Percentiles rank a stretch among this genome's conserved stretches.
Evolutionary conservation across 768 basidiomycete genomes (phyloP).

Genomic region (Xerocomellus intermedius): DNA sequence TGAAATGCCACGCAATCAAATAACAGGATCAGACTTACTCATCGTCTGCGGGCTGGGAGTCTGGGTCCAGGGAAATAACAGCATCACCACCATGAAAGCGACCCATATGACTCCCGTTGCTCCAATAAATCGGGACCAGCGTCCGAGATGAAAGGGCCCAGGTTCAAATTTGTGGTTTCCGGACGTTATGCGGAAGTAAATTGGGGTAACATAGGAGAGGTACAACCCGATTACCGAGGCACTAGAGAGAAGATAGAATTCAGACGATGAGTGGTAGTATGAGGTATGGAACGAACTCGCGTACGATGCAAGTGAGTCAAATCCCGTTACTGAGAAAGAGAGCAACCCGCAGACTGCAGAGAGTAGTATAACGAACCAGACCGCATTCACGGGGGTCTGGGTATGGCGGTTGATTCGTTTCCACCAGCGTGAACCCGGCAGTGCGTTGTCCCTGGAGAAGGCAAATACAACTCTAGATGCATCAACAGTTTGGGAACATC

Average conservation of each 20-base stretch:
- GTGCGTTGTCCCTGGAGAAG: conserved; percentile 39
- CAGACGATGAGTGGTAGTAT: neutral
- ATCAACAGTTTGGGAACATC: conserved; percentile 47
- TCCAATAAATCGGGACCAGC: conserved; percentile 32
- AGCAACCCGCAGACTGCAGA: conserved; percentile 33
- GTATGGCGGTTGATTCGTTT: conserved; percentile 33
- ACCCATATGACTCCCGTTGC: conserved; percentile 32
- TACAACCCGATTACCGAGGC: conserved; percentile 36
- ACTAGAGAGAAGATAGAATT: conserved; percentile 4
- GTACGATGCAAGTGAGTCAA: conserved; percentile 37
- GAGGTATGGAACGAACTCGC: neutral
- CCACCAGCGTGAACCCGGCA: conserved; percentile 39
- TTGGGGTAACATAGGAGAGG: conserved; percentile 38
- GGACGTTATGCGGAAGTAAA: conserved; percentile 37
- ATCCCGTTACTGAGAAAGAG: conserved; percentile 34
- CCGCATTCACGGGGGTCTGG: conserved; percentile 39
- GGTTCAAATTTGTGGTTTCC: conserved; percentile 34
- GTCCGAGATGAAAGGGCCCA: conserved; percentile 35
- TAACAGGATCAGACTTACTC: conserved; percentile 28
- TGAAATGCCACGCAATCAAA: neutral
- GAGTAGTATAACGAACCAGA: conserved; percentile 38
- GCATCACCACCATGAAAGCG: conserved; percentile 33
- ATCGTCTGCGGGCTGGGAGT: conserved; percentile 25
- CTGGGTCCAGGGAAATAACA: conserved; percentile 34
- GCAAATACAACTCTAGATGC: conserved; percentile 48